Base-by-base conservation (phyloP, 2,329 filamentous ascomycete genomes). In the Calonectria crousiana region DNA sequence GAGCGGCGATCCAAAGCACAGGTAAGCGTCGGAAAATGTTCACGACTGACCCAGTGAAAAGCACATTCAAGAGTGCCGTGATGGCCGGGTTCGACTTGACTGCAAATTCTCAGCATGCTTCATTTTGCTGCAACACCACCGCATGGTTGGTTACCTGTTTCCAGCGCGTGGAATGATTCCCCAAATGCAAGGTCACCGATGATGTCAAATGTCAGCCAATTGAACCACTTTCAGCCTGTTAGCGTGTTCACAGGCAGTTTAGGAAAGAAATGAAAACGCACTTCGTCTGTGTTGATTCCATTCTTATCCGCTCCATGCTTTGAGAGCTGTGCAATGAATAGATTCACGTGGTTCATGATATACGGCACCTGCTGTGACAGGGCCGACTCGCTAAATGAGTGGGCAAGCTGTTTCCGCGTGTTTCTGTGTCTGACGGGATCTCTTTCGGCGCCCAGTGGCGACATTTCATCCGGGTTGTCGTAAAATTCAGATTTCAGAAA, bases 401-500 rank as follows among this genome's bases (percentile, higher is more conserved):
- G 53, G 9, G 65, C 64, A 3, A 72, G 14, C 18, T 52, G 32
- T 34, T 32, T 34, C 30, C 70, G 30, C 8, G 64, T 67, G 2
- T 20, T 49, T 18, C 70, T 44, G 47, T 72, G 70, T 20, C 64
- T 49, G 6, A 60, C 53, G 0, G 41, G 53, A 26, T 66, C 36
- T 53, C 36, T 49, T 11, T 69, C 47, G 11, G 65, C 32, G 20
- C 67, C 49, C 1, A 73, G 26, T 2, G 67, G 49, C 1, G 32
- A 58, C 41, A 49, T 58, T 23, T 66, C 66, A 10, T 60, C 66
- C 2, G 66, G 66, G 18, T 69, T 51, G 4, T 73, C 49, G n/a
- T 65, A 53, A 60, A 73, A 73, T 6, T 65, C 71, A 9, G 56
- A 20, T 30, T 70, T 70, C 10, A 70, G 32, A 58, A 70, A 70